Conservation (phyloP, 1,284 basidiomycete genomes). For the Tetrapyrgos nigripes region DNA sequence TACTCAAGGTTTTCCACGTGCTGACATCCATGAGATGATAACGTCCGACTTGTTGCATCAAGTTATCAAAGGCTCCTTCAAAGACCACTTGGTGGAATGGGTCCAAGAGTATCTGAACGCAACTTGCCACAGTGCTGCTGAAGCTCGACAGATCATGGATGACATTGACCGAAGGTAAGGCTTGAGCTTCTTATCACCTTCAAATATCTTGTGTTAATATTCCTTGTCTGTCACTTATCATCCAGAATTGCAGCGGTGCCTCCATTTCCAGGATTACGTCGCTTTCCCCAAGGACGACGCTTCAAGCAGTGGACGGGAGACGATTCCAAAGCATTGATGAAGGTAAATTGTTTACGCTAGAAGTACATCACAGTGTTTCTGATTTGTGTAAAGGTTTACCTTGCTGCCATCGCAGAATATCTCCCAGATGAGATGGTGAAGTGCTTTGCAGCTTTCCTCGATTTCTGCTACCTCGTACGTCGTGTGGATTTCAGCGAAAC, state of each 20-base stretch:
- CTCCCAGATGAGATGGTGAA: conserved; percentile 29
- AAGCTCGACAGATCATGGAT: conserved; percentile 26
- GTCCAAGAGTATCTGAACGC: conserved; percentile 27
- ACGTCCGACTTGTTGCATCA: conserved; percentile 39
- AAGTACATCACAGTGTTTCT: background rate
- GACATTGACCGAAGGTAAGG: conserved; percentile 36
- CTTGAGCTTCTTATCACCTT: too few species aligned
- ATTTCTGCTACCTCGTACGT: conserved; percentile 41
- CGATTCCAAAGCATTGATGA: conserved; percentile 39
- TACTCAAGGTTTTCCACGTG: conserved; percentile 22
- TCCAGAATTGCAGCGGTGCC: conserved; percentile 10
- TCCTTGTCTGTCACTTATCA: background rate
- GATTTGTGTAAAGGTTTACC: conserved; percentile 28
- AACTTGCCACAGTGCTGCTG: conserved; percentile 15
- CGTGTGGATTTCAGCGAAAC: conserved; percentile 18
- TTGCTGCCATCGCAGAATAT: conserved; percentile 32
- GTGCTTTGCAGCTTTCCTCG: conserved; percentile 31
- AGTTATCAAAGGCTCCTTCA: conserved; percentile 41
- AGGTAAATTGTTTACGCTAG: conserved; percentile 23
- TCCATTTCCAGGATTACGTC: conserved; percentile 31
- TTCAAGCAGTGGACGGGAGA: conserved; percentile 38
- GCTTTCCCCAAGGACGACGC: conserved; percentile 32
- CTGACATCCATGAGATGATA: conserved; percentile 34
- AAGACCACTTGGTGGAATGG: conserved; percentile 36
- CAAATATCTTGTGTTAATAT: background rate